Evolutionary conservation across 2,329 filamentous ascomycete genomes (phyloP), one percentile per base, ranked within the genome.

Genomic region (Talaromyces sp.): DNA sequence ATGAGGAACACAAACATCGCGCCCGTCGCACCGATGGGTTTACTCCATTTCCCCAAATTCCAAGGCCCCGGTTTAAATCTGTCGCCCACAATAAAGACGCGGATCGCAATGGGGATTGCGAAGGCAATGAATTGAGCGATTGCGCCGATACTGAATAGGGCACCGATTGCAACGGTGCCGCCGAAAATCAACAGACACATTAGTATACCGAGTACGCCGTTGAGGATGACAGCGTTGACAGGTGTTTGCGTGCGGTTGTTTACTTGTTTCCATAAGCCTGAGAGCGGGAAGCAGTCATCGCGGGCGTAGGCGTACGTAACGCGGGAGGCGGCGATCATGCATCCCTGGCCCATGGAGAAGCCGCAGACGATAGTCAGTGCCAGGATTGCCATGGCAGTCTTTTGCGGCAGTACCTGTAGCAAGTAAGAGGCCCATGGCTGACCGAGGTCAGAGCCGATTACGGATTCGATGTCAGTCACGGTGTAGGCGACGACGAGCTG

Each of bases 401-500:
- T 85, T 64, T 85, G 80, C 0, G 86, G 84, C 66, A 91, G 79
- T 54, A 89, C 83, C 72, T 91, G 88, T 60, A 89, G 81, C 17
- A 90, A 81, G 69, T 90, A 90, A 3, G 88, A 87, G 2, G 88
- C 89, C 80, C 88, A 91, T 0, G 89, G 89, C 73, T 91, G 89
- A 6, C 88, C 88, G 3, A 90, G 79, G 11, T 87, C 83, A 2
- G 86, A 88, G 17, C 83, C 76, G 15, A 91, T 78, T 0, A 86
- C 85, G 1, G 73, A 81, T 0, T 79, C 76, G 67, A 91, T 88
- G 71, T 89, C 85, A 56, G 86, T 81, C 35, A 91, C 87, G 0
- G 89, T 91, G 74, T 91, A 91, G 13, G 89, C 89, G 57, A 90
- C 87, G 0, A 91, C 87, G 10, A 91, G 80, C 73, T 91, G 89